phyloP scores from a whole-genome alignment of 2,329 filamentous ascomycete genomes.

The Aaosphaeria pasadenensis region DNA sequence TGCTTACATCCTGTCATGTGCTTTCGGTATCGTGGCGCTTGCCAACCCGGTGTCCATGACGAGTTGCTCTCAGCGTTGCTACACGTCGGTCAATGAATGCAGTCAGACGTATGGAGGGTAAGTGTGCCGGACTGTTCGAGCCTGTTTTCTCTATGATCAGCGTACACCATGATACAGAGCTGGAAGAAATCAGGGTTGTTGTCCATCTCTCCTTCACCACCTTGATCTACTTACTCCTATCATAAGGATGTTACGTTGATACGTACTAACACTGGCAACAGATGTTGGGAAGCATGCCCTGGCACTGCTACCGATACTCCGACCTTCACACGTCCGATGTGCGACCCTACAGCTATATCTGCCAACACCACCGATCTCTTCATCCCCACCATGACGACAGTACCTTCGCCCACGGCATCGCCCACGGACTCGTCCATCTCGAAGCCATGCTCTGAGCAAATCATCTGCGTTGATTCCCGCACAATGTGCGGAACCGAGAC shows the following conservation, averaged over 20 bases:
- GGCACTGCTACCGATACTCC: not conserved
- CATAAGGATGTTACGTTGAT: not conserved
- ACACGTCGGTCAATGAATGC: constrained; percentile 15
- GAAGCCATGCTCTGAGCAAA: not conserved
- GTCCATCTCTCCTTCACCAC: not conserved
- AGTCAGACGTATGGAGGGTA: constrained; percentile 17
- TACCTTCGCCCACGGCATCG: not conserved
- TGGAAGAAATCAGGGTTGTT: not conserved
- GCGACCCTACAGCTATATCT: too few relatives aligned
- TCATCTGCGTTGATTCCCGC: not conserved
- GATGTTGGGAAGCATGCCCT: not conserved
- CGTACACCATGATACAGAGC: not conserved
- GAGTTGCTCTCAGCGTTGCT: constrained; percentile 16
- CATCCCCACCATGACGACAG: not conserved
- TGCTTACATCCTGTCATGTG: not conserved
- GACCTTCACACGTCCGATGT: not conserved
- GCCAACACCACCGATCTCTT: too few relatives aligned
- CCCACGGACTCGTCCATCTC: not conserved
- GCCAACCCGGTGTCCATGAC: not conserved
- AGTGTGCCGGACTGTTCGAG: not conserved
- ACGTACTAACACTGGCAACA: not conserved
- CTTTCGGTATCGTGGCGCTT: not conserved
- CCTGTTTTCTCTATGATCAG: not conserved
- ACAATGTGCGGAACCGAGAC: not conserved
- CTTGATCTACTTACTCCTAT: not conserved